Percentiles rank a stretch among this genome's conserved stretches.
Evolutionary conservation across 306 rosid genomes (phyloP).

Genomic region (Inga leiocalycina): DNA sequence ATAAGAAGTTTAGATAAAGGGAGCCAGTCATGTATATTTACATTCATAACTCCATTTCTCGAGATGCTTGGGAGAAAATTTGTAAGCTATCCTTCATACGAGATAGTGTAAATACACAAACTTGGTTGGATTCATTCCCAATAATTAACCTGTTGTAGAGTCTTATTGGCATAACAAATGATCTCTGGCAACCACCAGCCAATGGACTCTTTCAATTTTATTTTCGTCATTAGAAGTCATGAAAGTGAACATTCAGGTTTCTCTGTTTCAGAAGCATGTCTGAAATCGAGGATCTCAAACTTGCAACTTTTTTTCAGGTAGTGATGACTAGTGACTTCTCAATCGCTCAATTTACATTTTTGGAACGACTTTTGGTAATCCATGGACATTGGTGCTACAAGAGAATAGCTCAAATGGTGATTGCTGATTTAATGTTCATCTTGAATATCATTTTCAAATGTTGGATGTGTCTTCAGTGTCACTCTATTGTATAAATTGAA

Average conservation of each 20-base stretch:
- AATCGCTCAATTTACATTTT: constrained; percentile 84
- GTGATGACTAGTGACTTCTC: constrained; percentile 99
- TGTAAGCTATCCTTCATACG: neutral
- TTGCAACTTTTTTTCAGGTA: constrained; percentile 62
- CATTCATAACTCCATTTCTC: neutral
- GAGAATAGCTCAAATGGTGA: constrained; percentile 99
- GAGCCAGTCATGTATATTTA: constrained; percentile 7
- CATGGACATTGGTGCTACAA: constrained; percentile 99
- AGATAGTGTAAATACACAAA: neutral
- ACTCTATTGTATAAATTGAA: neutral
- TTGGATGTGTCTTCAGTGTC: neutral
- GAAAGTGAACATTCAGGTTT: constrained; percentile 6
- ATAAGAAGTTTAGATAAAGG: constrained; percentile 5
- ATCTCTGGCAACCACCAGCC: neutral
- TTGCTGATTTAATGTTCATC: constrained; percentile 19
- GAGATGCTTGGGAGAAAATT: neutral
- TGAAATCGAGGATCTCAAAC: constrained; percentile 38
- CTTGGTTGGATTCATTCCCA: neutral
- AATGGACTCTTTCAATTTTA: neutral
- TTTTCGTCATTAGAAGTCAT: neutral
- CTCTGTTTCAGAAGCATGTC: constrained; percentile 29
- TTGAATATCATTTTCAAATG: constrained; percentile 25
- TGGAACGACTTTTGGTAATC: constrained; percentile 98
- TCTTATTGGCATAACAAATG: neutral
- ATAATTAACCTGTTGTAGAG: neutral